Evolutionary conservation across 768 basidiomycete species (phyloP).

Genomic region (Russula sp.): DNA sequence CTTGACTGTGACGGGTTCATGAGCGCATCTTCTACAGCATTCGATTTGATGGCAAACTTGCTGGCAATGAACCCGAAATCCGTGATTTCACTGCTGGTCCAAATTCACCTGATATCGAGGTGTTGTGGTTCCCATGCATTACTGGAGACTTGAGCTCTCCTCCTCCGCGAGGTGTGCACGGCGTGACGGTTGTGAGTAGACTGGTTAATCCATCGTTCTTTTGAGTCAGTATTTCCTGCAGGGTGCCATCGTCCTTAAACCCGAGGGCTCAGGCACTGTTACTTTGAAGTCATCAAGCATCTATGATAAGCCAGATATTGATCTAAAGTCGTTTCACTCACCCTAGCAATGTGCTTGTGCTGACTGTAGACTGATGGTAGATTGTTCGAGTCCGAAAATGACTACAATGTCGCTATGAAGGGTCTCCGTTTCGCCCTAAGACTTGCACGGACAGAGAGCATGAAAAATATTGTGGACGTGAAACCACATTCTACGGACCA

Average conservation of each 20-base stretch:
- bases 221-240: background rate
- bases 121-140: slow-evolving; percentile 13
- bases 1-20: background rate
- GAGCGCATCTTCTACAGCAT: background rate
- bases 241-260: slow-evolving; percentile 3
- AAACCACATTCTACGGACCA: slow-evolving; percentile 2
- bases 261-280: slow-evolving; percentile 2
- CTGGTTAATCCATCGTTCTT: background rate
- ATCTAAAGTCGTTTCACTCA: background rate
- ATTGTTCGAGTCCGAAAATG: slow-evolving; percentile 6
- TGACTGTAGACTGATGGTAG: background rate
- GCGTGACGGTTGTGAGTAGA: background rate
- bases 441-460: background rate
- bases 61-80: slow-evolving; percentile 2
- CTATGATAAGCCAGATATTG: slow-evolving; percentile 13
- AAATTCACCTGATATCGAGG: slow-evolving; percentile 5
- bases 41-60: slow-evolving; percentile 35
- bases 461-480: slow-evolving; percentile 12
- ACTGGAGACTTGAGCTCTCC: background rate
- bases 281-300: background rate
- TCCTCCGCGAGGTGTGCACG: slow-evolving; percentile 3
- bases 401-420: background rate
- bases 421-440: slow-evolving; percentile 3
- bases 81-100: background rate
- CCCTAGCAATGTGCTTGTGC: background rate